Evolutionary conservation across 805 yeast species (phyloP).

Genomic region (Zygosaccharomyces siamensis): DNA sequence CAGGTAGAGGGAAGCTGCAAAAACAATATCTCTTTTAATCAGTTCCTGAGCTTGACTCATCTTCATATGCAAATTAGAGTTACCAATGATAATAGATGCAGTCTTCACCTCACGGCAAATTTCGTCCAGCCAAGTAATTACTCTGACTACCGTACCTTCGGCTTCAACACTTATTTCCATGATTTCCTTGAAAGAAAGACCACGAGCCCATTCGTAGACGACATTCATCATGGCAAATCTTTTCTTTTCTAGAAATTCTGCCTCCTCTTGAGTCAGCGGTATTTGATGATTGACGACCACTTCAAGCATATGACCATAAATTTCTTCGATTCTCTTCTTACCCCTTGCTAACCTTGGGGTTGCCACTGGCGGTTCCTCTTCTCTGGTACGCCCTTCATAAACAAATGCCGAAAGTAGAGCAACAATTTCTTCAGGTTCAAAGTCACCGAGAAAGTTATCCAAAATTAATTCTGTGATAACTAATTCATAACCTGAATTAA

Average conservation of each 20-base stretch:
- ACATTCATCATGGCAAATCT: constrained; percentile 89
- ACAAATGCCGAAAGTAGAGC: constrained; percentile 89
- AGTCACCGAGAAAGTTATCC: constrained; percentile 88
- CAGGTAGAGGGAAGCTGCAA: constrained; percentile 89
- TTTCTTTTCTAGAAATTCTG: constrained; percentile 73
- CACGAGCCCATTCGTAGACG: constrained; percentile 98
- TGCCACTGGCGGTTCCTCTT: constrained; percentile 53
- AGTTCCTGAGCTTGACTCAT: constrained; percentile 90
- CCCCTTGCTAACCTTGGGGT: constrained; percentile 82
- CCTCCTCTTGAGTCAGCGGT: constrained; percentile 75
- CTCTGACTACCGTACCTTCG: constrained; percentile 96
- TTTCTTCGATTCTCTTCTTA: constrained; percentile 58
- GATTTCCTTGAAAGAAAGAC: constrained; percentile 83
- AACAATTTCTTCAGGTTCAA: constrained; percentile 95
- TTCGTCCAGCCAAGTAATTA: constrained; percentile 89
- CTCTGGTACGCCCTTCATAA: constrained; percentile 71
- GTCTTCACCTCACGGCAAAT: constrained; percentile 90
- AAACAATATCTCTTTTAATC: constrained; percentile 94
- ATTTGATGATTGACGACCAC: constrained; percentile 68
- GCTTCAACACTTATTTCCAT: constrained; percentile 85
- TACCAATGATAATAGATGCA: constrained; percentile 93
- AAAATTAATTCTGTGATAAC: constrained; percentile 82
- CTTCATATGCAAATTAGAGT: constrained; percentile 79
- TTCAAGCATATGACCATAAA: constrained; percentile 56
- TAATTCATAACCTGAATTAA: constrained; percentile 87